These are phyloP conservation scores for Paraphoma chrysanthemicola DNA, from an alignment of 2,329 filamentous ascomycete genomes.

Conservation along the genomic window DNA sequence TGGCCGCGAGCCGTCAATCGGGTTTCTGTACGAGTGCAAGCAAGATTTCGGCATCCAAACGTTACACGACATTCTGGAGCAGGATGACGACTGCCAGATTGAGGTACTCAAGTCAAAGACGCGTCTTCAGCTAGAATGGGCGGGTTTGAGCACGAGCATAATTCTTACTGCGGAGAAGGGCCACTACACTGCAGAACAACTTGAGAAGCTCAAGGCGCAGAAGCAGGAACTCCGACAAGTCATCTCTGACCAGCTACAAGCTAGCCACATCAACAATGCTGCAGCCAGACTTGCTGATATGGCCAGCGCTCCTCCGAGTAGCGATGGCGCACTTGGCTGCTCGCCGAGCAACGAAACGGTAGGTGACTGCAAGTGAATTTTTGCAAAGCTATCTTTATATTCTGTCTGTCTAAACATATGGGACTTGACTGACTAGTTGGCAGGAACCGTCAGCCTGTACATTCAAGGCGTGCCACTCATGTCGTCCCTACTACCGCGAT, in stretches of 20 bases:
- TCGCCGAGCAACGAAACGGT: constrained; percentile 17
- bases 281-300: constrained; percentile 20
- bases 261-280: constrained; percentile 22
- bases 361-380: constrained; percentile 2
- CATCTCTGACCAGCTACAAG: constrained; percentile 31
- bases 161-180: constrained; percentile 43
- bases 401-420: neutral
- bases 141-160: constrained; percentile 42
- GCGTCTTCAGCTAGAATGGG: constrained; percentile 34
- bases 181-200: constrained; percentile 40
- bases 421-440: constrained; percentile 6
- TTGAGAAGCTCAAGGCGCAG: constrained; percentile 38
- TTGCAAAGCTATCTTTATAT: neutral
- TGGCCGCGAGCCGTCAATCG: constrained; percentile 61
- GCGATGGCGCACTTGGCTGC: constrained; percentile 28
- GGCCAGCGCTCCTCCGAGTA: constrained; percentile 17
- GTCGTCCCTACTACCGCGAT: constrained; percentile 58
- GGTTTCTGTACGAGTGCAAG: constrained; percentile 77
- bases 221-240: constrained; percentile 39
- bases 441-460: constrained; percentile 40
- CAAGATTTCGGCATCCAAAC: constrained; percentile 58
- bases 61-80: constrained; percentile 8
- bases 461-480: constrained; percentile 58
- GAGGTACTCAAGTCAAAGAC: constrained; percentile 20
- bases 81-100: neutral